phyloP scores from a whole-genome alignment of 2,329 filamentous ascomycete genomes.

The Cladobotryum mycophilum region DNA sequence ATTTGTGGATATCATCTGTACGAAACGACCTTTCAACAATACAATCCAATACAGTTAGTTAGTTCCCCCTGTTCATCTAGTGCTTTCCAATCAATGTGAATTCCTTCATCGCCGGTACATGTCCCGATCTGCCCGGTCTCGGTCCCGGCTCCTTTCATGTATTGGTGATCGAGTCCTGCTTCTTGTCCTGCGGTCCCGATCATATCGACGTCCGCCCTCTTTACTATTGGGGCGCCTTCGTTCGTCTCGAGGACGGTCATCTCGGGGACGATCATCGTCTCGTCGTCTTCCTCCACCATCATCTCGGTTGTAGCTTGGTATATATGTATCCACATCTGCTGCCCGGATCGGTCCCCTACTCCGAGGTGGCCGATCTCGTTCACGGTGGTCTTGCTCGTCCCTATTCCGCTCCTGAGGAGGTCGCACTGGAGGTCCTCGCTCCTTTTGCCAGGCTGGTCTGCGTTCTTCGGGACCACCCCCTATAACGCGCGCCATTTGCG shows the following conservation, averaged over 20 bases:
- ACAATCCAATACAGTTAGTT: too few species aligned
- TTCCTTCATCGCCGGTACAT: constrained; percentile 33
- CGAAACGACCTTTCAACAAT: too few species aligned
- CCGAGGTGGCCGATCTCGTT: constrained; percentile 34
- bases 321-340: constrained; percentile 44
- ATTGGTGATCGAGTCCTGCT: constrained; percentile 36
- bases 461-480: constrained; percentile 38
- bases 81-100: too few species aligned
- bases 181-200: constrained; percentile 35
- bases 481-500: constrained; percentile 38
- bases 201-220: constrained; percentile 31
- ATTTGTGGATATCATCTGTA: too few species aligned
- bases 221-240: constrained; percentile 27
- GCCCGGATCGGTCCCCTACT: constrained; percentile 25
- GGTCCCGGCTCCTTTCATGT: constrained; percentile 33
- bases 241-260: constrained; percentile 17
- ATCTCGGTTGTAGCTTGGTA: constrained; percentile 39
- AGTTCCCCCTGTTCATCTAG: too few species aligned
- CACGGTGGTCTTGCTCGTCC: constrained; percentile 34
- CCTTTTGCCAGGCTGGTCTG: constrained; percentile 49
- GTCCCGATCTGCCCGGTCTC: constrained; percentile 43
- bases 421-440: constrained; percentile 45
- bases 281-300: constrained; percentile 27
- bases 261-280: constrained; percentile 26
- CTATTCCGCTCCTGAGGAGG: constrained; percentile 35